These are phyloP conservation scores for Plantago elongata DNA, from an alignment of 257 asterid genomes.

Conservation along the genomic window DNA sequence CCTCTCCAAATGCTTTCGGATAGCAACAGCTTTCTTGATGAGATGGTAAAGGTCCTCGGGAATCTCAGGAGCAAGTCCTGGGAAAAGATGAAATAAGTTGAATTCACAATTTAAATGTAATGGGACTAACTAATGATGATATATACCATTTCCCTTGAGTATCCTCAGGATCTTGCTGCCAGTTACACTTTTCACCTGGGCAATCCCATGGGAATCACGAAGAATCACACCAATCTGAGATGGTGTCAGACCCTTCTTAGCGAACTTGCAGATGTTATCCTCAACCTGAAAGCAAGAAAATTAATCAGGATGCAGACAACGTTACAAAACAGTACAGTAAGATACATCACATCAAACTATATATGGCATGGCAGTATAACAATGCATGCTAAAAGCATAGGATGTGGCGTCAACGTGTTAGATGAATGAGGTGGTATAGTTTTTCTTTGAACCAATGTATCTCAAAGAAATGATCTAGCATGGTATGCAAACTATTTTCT, in stretches of 20 bases:
- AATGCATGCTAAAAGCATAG: not conserved
- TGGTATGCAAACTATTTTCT: too few species aligned
- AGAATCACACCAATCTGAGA: conserved; percentile 71
- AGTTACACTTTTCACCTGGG: conserved; percentile 67
- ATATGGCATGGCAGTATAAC: not conserved
- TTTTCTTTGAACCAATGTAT: too few species aligned
- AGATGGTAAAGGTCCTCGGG: conserved; percentile 59
- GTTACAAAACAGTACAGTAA: not conserved
- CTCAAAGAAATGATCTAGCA: too few species aligned
- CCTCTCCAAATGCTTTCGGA: conserved; percentile 71
- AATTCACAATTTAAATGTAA: not conserved
- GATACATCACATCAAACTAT: not conserved
- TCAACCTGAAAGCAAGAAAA: conserved; percentile 39
- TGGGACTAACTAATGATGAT: not conserved
- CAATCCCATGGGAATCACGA: conserved; percentile 72
- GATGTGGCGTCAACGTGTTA: not conserved
- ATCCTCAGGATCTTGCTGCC: conserved; percentile 65
- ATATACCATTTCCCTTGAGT: conserved; percentile 46
- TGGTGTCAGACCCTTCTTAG: conserved; percentile 63
- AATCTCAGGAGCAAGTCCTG: conserved; percentile 74
- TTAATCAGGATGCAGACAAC: not conserved
- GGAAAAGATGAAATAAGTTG: not conserved
- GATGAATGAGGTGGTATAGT: too few species aligned
- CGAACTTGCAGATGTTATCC: conserved; percentile 59
- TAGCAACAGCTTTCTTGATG: conserved; percentile 69